Evolutionary conservation across 257 asterid genomes (phyloP).

Genomic region (Cinchona pubescens): DNA sequence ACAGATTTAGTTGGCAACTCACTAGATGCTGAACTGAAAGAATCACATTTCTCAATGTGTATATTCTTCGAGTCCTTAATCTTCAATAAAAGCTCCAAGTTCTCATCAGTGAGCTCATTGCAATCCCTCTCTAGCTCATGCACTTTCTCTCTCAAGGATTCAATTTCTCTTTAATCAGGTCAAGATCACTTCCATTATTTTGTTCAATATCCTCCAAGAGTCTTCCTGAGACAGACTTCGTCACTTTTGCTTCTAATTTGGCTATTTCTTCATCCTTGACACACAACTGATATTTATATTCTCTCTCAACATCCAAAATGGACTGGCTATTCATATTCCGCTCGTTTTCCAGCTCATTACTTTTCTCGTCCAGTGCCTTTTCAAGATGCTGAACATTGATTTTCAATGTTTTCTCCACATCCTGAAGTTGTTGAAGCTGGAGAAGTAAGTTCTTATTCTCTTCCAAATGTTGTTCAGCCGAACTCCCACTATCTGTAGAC

Average conservation of each 20-base stretch:
- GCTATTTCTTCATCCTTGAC: constrained; percentile 52
- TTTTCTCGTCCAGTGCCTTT: constrained; percentile 41
- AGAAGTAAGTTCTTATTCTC: constrained; percentile 31
- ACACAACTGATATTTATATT: constrained; percentile 32
- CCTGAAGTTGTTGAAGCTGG: constrained; percentile 37
- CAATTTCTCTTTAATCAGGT: constrained; percentile 46
- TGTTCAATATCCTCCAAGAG: constrained; percentile 22
- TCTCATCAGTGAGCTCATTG: constrained; percentile 80
- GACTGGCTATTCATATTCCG: constrained; percentile 33
- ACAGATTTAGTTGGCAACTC: constrained; percentile 37
- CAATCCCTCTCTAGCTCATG: constrained; percentile 78
- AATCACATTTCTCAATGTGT: constrained; percentile 29
- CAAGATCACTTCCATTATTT: constrained; percentile 21
- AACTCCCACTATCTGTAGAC: constrained; percentile 24
- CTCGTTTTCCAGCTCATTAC: constrained; percentile 42
- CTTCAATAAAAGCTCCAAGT: constrained; percentile 73
- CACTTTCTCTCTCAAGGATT: constrained; percentile 55
- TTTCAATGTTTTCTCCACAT: constrained; percentile 49
- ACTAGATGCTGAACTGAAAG: constrained; percentile 45
- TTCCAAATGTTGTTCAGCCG: constrained; percentile 27
- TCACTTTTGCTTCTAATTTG: constrained; percentile 36
- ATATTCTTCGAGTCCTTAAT: constrained; percentile 51
- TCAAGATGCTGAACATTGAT: constrained; percentile 38
- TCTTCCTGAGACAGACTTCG: constrained; percentile 19
- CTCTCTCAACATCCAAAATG: constrained; percentile 37